Base-by-base conservation (phyloP, 495 filamentous ascomycete genomes). In the Penicillium atrosanguineum region DNA sequence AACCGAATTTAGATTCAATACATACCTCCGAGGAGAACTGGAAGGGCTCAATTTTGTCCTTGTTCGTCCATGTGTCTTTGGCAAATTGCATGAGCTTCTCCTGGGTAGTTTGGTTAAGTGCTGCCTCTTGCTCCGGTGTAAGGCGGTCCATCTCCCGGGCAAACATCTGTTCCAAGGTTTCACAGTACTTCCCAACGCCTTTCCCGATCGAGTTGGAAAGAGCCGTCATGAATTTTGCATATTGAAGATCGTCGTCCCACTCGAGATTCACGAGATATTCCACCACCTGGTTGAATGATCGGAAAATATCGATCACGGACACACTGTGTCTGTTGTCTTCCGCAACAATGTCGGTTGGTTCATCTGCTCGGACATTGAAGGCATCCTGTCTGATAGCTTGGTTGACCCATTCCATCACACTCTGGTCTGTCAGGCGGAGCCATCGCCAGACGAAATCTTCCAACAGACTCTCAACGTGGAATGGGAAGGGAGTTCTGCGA, bases 161-260 rank as follows among this genome's bases (percentile, higher is more conserved):
- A 65, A 99, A 99, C 59, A 79, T 83, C 61, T 88, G 83, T 57
- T 97, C 95, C 36, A 97, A 75, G 29, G 91, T 73, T 62, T 97
- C 95, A 66, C 95, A 99, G 66, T 99, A 97, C 61, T 85, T 82
- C 34, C 87, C 84, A 37, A 99, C 81, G 39, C 90, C 93, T 43
- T 79, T 79, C 6, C 90, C 87, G 48, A 97, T 90, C 0, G 87
- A 85, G 62, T 94, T 97, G 14, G 92, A 85, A 16, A 97, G 65
- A n/a, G 90, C 82, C 14, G 95, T 99, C 92, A 96, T 97, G 72
- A 97, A 97, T 57, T 91, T 89, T 19, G 95, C 94, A 59, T 95
- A 87, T 53, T 96, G 91, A 16, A 95, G 77, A 57, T 96, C 90
- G 67, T 97, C 87, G 53, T 90, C 87, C 94, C 95, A 99, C 25